phyloP scores from a whole-genome alignment of 495 filamentous ascomycete genomes.

The Elaphomyces granulatus region DNA sequence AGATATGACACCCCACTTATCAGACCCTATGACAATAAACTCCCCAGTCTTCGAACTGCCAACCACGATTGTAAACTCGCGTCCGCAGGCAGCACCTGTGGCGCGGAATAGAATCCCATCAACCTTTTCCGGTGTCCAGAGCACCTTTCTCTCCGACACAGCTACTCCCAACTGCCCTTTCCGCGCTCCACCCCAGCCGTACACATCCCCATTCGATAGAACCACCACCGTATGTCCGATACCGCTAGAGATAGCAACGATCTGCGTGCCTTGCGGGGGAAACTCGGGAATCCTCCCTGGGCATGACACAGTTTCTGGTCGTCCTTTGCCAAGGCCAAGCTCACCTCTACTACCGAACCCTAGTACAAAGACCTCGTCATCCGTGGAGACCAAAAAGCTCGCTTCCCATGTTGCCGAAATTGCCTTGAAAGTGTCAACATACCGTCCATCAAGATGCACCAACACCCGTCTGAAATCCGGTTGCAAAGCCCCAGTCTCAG shows the following conservation, averaged over 20 bases:
- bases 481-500: constrained; percentile 4
- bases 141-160: constrained; percentile 22
- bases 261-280: constrained; percentile 34
- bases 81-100: constrained; percentile 38
- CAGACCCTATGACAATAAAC: constrained; percentile 48
- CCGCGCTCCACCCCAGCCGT: constrained; percentile 74
- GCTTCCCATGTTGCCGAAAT: constrained; percentile 66
- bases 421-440: constrained; percentile 16
- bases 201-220: constrained; percentile 58
- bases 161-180: constrained; percentile 67
- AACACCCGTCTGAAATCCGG: constrained; percentile 17
- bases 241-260: constrained; percentile 51
- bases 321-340: constrained; percentile 41
- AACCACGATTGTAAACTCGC: constrained; percentile 32
- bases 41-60: constrained; percentile 46
- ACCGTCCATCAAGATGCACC: constrained; percentile 7
- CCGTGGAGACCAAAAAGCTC: constrained; percentile 38
- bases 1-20: constrained; percentile 46
- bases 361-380: constrained; percentile 41
- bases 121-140: constrained; percentile 46
- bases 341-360: constrained; percentile 59
- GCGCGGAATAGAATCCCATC: constrained; percentile 36
- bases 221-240: constrained; percentile 65
- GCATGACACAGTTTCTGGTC: constrained; percentile 4
- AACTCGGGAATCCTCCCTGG: constrained; percentile 39